phyloP scores from a whole-genome alignment of 2,329 filamentous ascomycete genomes.

The Helicocarpus griseus region DNA sequence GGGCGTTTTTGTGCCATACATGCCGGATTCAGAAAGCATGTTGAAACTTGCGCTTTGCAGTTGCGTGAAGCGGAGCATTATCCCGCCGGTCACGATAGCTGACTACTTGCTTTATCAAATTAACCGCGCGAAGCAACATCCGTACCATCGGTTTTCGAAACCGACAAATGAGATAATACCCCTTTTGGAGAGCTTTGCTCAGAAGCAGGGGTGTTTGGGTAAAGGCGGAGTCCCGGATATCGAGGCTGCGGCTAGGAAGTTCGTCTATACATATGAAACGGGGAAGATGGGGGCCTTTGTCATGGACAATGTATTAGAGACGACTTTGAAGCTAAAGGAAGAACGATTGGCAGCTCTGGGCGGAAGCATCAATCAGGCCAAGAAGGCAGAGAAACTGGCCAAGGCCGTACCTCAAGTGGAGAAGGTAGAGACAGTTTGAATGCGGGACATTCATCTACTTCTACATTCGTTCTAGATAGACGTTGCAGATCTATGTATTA shows the following conservation, averaged over 20 bases:
- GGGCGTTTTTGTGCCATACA: slow-evolving; percentile 89
- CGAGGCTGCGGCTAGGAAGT: slow-evolving; percentile 65
- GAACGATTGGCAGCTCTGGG: slow-evolving; percentile 22
- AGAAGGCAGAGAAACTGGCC: slow-evolving; percentile 29
- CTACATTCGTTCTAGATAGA: not conserved
- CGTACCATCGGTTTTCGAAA: slow-evolving; percentile 54
- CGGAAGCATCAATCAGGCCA: slow-evolving; percentile 35
- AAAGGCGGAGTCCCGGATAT: slow-evolving; percentile 62
- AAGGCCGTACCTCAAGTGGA: slow-evolving; percentile 13
- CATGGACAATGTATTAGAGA: slow-evolving; percentile 63
- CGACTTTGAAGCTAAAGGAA: slow-evolving; percentile 42
- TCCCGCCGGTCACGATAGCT: slow-evolving; percentile 66
- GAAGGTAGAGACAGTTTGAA: not conserved
- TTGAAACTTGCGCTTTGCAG: slow-evolving; percentile 87
- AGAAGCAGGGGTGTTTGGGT: slow-evolving; percentile 63
- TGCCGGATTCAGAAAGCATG: slow-evolving; percentile 78
- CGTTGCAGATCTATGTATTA: slow-evolving; percentile 1
- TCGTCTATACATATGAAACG: slow-evolving; percentile 71
- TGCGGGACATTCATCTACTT: not conserved
- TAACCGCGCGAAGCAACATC: slow-evolving; percentile 54
- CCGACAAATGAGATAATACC: slow-evolving; percentile 79
- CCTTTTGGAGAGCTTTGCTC: slow-evolving; percentile 62
- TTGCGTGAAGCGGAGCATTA: slow-evolving; percentile 79
- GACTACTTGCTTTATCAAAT: slow-evolving; percentile 85
- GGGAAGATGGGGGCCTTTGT: slow-evolving; percentile 68